Evolutionary conservation across 2,329 filamentous ascomycete species (phyloP).

Genomic region (Paracorniculantispora psalliotae): DNA sequence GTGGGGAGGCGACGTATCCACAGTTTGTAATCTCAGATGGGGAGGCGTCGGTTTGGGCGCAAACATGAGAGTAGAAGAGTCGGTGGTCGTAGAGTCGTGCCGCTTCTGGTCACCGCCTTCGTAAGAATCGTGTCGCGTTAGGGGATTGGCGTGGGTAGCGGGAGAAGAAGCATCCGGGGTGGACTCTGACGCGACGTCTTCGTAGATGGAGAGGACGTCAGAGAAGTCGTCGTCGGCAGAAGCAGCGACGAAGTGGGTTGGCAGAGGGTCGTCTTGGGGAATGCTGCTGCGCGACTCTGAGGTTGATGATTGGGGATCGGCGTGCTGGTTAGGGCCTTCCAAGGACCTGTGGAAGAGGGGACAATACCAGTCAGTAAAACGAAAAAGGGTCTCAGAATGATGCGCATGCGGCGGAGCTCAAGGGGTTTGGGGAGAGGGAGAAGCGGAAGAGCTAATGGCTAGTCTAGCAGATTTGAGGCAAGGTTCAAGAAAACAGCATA

Average conservation of each 20-base stretch:
- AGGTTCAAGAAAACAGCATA: not conserved
- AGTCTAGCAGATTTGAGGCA: not conserved
- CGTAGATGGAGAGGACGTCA: constrained; percentile 39
- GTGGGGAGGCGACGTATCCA: constrained; percentile 26
- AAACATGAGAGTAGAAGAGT: constrained; percentile 36
- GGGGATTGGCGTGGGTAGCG: constrained; percentile 19
- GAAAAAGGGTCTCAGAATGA: not conserved
- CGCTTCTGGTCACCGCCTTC: constrained; percentile 31
- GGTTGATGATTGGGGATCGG: constrained; percentile 9
- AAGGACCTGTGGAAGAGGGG: constrained; percentile 21
- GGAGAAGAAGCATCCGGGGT: constrained; percentile 23
- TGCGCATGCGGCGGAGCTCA: not conserved
- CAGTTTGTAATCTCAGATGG: constrained; percentile 46
- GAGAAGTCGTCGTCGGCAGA: constrained; percentile 27
- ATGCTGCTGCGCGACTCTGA: constrained; percentile 35
- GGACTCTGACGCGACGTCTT: constrained; percentile 29
- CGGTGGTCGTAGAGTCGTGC: constrained; percentile 10
- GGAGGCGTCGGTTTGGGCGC: constrained; percentile 47
- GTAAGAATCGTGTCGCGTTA: constrained; percentile 20
- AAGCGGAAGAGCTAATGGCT: not conserved
- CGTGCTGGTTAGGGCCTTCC: constrained; percentile 12
- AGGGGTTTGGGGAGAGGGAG: not conserved
- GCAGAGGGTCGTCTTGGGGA: constrained; percentile 24
- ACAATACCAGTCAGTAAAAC: constrained; percentile 26
- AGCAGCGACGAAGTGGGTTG: not conserved